These are phyloP conservation scores for Rhynchospora tenuis DNA, from an alignment of 176 grass and related monocot genomes.

Conservation along the genomic window DNA sequence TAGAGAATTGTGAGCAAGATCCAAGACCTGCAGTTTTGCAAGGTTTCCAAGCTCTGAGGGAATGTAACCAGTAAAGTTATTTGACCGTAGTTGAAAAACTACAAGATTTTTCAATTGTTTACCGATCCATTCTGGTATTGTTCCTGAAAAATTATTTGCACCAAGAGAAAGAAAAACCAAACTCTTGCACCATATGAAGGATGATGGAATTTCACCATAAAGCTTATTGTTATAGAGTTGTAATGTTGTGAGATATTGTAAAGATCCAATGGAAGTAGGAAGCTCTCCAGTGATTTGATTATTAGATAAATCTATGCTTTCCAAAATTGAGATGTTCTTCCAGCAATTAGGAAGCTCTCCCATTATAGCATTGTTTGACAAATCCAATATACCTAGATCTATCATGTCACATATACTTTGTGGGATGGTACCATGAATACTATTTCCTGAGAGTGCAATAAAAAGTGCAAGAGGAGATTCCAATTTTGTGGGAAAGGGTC, in stretches of 20 bases:
- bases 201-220: conserved; percentile 28
- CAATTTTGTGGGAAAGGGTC: too few relatives aligned
- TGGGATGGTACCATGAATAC: conserved; percentile 14
- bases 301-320: neutral
- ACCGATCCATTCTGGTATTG: conserved; percentile 35
- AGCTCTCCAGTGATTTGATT: conserved; percentile 25
- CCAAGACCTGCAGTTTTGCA: conserved; percentile 7
- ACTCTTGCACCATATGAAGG: neutral
- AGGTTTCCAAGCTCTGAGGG: neutral
- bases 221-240: conserved; percentile 33
- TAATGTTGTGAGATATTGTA: neutral
- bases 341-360: neutral
- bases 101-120: neutral
- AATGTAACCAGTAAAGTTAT: conserved; percentile 36
- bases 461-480: too few relatives aligned
- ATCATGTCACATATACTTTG: neutral
- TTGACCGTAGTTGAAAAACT: conserved; percentile 18
- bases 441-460: neutral
- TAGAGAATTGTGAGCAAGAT: conserved; percentile 29
- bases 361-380: conserved; percentile 12
- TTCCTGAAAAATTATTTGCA: conserved; percentile 27
- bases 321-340: neutral
- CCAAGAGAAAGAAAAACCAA: conserved; percentile 36
- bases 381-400: neutral
- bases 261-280: conserved; percentile 3